These are phyloP conservation scores for Aspergillus kassunensis DNA, from an alignment of 495 filamentous ascomycete genomes.

Conservation along the genomic window DNA sequence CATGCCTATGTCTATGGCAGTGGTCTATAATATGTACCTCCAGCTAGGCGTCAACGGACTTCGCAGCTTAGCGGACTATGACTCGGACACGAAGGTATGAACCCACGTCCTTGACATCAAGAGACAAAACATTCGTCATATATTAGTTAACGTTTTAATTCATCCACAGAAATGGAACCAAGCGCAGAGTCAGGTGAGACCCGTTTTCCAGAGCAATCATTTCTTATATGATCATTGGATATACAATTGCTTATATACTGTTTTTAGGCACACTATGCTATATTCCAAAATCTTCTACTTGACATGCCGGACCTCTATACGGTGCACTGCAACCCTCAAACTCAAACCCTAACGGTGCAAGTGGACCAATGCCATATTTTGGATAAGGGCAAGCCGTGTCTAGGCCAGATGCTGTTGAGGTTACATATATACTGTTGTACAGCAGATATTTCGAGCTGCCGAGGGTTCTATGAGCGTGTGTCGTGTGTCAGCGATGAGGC, in stretches of 20 bases:
- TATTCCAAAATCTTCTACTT: constrained; percentile 34
- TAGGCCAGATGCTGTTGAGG: constrained; percentile 38
- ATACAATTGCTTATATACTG: neutral
- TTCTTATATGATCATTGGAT: neutral
- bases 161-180: constrained; percentile 39
- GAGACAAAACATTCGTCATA: neutral
- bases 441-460: constrained; percentile 36
- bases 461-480: constrained; percentile 31
- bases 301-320: constrained; percentile 29
- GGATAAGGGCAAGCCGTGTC: constrained; percentile 36
- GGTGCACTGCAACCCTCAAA: constrained; percentile 17
- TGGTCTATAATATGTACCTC: constrained; percentile 42
- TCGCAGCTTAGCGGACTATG: constrained; percentile 39
- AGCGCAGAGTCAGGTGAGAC: constrained; percentile 40
- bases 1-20: too few species aligned
- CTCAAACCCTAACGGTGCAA: constrained; percentile 9
- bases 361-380: constrained; percentile 35
- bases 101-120: too few species aligned
- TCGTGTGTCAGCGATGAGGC: neutral
- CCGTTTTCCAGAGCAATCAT: too few species aligned
- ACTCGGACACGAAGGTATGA: constrained; percentile 31
- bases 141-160: neutral
- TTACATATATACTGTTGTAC: constrained; percentile 48
- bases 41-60: constrained; percentile 44
- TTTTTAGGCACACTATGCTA: constrained; percentile 41